phyloP scores from a whole-genome alignment of 148 eudicot genomes.

The Dianthus caryophyllus region DNA sequence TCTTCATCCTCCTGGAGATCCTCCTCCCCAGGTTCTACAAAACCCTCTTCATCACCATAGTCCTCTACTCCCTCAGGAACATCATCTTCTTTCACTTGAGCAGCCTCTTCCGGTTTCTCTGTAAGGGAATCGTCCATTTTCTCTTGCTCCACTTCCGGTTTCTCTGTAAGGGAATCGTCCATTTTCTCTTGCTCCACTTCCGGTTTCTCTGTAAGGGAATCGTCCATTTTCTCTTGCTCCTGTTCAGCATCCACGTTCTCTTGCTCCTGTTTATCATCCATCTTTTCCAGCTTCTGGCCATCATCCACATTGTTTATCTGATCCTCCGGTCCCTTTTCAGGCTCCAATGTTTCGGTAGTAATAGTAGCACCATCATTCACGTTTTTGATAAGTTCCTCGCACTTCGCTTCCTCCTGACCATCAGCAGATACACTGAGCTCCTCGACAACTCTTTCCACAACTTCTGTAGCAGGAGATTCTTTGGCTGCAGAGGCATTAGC shows the following conservation, averaged over 20 bases:
- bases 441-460: slow-evolving; percentile 15
- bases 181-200: slow-evolving; percentile 29
- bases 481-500: slow-evolving; percentile 4
- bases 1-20: slow-evolving; percentile 44
- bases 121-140: slow-evolving; percentile 24
- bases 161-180: slow-evolving; percentile 23
- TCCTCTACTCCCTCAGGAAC: slow-evolving; percentile 39
- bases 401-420: slow-evolving; percentile 25
- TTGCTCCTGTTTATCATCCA: slow-evolving; percentile 18
- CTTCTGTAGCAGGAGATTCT: slow-evolving; percentile 22
- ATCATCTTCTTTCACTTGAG: slow-evolving; percentile 30
- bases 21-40: slow-evolving; percentile 54
- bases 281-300: slow-evolving; percentile 5
- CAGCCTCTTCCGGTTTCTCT: slow-evolving; percentile 27
- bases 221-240: slow-evolving; percentile 1
- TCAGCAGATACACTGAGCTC: slow-evolving; percentile 25
- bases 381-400: slow-evolving; percentile 24
- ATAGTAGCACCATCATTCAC: slow-evolving; percentile 5
- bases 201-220: slow-evolving; percentile 19
- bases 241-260: slow-evolving; percentile 10
- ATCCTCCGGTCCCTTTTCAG: slow-evolving; percentile 15
- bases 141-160: slow-evolving; percentile 22
- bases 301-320: slow-evolving; percentile 14
- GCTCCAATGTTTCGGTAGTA: slow-evolving; percentile 22
- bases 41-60: slow-evolving; percentile 42